Conservation (phyloP, 1,284 basidiomycete genomes). For the Cutaneotrichosporon spelunceum region DNA sequence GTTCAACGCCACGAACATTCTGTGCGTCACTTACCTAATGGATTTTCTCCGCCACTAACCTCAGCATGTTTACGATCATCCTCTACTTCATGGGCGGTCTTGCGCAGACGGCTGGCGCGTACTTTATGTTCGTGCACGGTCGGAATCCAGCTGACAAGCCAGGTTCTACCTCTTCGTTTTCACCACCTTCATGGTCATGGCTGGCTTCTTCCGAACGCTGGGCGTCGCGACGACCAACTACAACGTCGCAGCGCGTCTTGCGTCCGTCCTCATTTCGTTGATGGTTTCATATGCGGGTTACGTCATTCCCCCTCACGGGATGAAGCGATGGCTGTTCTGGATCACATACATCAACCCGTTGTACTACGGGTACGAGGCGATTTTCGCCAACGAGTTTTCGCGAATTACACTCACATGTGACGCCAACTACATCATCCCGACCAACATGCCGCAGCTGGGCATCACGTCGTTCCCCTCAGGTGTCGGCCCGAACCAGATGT, state of each 20-base stretch:
- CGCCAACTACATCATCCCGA: conserved; percentile 65
- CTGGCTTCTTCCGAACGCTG: conserved; percentile 50
- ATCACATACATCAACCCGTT: conserved; percentile 58
- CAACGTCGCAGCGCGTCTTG: conserved; percentile 56
- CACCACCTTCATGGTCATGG: conserved; percentile 53
- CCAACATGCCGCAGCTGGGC: conserved; percentile 59
- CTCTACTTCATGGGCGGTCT: conserved; percentile 54
- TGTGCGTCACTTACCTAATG: conserved; percentile 18
- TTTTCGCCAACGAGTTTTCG: conserved; percentile 73
- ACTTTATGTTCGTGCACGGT: conserved; percentile 47
- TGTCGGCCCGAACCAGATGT: conserved; percentile 52
- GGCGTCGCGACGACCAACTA: conserved; percentile 54
- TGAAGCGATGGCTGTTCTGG: conserved; percentile 89
- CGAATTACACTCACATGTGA: conserved; percentile 66
- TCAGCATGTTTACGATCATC: conserved; percentile 52
- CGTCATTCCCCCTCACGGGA: conserved; percentile 58
- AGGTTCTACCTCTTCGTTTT: conserved; percentile 40
- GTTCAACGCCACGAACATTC: conserved; percentile 54
- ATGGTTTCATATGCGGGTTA: conserved; percentile 52
- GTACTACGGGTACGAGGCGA: conserved; percentile 71
- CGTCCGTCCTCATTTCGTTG: conserved; percentile 54
- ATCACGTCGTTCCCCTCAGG: conserved; percentile 61
- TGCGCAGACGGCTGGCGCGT: conserved; percentile 52
- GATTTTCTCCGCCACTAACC: conserved; percentile 39
- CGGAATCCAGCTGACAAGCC: conserved; percentile 16